Conservation (phyloP, 1,284 basidiomycete species). For the Malassezia cuniculi region DNA sequence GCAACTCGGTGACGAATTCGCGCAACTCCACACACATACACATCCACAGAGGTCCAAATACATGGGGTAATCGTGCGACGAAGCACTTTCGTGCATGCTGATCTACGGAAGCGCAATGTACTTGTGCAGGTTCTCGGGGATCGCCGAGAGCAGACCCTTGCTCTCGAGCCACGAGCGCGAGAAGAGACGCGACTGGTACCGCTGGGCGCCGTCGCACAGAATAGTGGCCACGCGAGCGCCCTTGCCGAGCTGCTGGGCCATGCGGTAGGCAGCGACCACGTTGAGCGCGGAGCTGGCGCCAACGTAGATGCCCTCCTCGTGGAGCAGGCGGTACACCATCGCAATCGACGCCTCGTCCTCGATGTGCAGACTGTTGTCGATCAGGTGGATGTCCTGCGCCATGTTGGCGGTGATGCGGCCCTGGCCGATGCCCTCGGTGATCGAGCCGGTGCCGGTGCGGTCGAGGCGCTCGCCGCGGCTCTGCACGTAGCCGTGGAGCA, state of each 20-base stretch:
- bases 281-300: slow-evolving; percentile 94
- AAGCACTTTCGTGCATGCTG: no score
- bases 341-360: slow-evolving; percentile 77
- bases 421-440: slow-evolving; percentile 98
- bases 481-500: slow-evolving; percentile 71
- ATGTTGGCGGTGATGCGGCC: slow-evolving; percentile 92
- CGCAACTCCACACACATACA: no score
- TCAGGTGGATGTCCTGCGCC: slow-evolving; percentile 60
- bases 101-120: slow-evolving; percentile 64
- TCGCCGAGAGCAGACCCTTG: slow-evolving; percentile 65
- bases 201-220: slow-evolving; percentile 84
- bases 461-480: slow-evolving; percentile 62
- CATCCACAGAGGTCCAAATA: no score
- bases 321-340: slow-evolving; percentile 85
- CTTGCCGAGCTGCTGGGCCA: slow-evolving; percentile 68
- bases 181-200: slow-evolving; percentile 90
- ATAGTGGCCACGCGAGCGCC: slow-evolving; percentile 77
- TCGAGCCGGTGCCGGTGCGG: slow-evolving; percentile 72
- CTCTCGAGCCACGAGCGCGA: slow-evolving; percentile 82
- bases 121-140: slow-evolving; percentile 73
- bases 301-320: slow-evolving; percentile 85
- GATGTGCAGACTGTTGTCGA: slow-evolving; percentile 73
- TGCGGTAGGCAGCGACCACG: slow-evolving; percentile 78
- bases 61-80: no score
- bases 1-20: no score